Conservation (phyloP, 139 green algal genomes). For the Coelastrella sp. region DNA sequence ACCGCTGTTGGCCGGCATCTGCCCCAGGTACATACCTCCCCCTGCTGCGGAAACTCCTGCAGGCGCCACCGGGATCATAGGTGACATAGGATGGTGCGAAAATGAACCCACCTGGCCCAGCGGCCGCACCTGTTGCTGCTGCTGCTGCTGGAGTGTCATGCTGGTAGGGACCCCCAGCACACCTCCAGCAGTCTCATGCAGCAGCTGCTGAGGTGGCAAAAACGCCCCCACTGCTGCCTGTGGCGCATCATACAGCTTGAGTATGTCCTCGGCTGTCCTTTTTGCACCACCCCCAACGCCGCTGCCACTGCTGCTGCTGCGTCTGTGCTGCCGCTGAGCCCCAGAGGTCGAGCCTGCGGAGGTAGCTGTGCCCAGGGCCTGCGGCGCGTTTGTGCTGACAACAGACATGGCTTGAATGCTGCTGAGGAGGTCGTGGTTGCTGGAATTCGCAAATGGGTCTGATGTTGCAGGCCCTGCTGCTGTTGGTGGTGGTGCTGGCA, state of each 20-base stretch:
- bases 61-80: background rate
- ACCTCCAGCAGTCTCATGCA: background rate
- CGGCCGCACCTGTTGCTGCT: background rate
- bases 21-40: background rate
- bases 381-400: background rate
- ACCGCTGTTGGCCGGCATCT: background rate
- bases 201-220: background rate
- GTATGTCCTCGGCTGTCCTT: conserved; percentile 58
- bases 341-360: background rate
- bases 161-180: background rate
- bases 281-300: background rate
- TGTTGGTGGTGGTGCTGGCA: background rate
- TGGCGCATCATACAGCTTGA: conserved; percentile 63
- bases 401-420: conserved; percentile 29
- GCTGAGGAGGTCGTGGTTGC: conserved; percentile 34
- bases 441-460: conserved; percentile 31
- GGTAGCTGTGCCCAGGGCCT: background rate
- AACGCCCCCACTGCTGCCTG: background rate
- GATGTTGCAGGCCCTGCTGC: background rate
- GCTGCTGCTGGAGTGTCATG: background rate
- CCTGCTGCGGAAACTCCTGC: background rate
- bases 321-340: background rate
- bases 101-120: background rate
- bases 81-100: conserved; percentile 20
- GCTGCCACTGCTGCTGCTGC: conserved; percentile 35